Evolutionary conservation across 2,329 filamentous ascomycete genomes (phyloP).

Genomic region (Nigrospora osmanthi): DNA sequence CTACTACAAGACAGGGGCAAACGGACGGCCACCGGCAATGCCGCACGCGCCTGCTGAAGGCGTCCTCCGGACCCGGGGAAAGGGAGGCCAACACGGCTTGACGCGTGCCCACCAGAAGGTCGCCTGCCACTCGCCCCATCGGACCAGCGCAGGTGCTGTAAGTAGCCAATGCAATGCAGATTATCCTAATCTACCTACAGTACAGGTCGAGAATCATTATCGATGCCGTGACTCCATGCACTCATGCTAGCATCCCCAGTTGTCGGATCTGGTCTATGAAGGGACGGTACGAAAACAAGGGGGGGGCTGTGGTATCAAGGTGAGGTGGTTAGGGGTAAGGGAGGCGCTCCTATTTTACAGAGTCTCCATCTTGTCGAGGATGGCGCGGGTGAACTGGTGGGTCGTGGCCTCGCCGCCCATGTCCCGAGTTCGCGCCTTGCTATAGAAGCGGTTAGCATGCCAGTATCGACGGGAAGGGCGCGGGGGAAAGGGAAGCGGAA

Average conservation of each 20-base stretch:
- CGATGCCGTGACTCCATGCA: slow-evolving; percentile 20
- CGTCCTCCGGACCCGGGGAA: no score
- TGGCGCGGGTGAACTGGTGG: slow-evolving; percentile 89
- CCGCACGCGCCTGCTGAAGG: no score
- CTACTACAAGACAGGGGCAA: no score
- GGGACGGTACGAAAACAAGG: slow-evolving; percentile 9
- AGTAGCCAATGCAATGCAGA: neutral
- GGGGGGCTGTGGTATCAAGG: slow-evolving; percentile 14
- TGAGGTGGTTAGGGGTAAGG: slow-evolving; percentile 7
- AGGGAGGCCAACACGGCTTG: no score
- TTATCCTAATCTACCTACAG: slow-evolving; percentile 21
- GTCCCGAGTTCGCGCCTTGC: slow-evolving; percentile 82
- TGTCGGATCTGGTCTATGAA: slow-evolving; percentile 15
- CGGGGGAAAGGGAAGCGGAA: neutral
- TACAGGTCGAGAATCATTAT: slow-evolving; percentile 18
- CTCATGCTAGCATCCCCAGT: slow-evolving; percentile 18
- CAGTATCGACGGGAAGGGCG: neutral
- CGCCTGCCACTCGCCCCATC: no score
- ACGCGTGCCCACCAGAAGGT: no score
- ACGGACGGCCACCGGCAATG: no score
- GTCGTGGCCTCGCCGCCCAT: slow-evolving; percentile 91
- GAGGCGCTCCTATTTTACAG: slow-evolving; percentile 35
- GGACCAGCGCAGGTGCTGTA: no score
- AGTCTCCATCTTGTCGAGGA: slow-evolving; percentile 91
- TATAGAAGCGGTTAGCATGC: slow-evolving; percentile 38